Evolutionary conservation across 2,329 filamentous ascomycete genomes (phyloP).

Genomic region (Fusarium luffae): DNA sequence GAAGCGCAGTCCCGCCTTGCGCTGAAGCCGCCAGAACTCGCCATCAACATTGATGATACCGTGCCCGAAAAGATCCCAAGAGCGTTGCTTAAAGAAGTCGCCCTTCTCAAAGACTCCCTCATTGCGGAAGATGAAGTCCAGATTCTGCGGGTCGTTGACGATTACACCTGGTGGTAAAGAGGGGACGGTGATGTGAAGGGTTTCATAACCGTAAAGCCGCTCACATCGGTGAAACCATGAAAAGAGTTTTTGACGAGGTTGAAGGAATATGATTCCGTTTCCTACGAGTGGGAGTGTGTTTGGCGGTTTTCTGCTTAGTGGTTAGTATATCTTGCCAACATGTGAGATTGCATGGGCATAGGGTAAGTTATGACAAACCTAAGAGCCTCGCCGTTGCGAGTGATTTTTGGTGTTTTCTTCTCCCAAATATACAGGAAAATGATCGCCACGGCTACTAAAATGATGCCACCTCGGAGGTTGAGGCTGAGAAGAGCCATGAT

Average conservation of each 20-base stretch:
- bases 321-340: neutral
- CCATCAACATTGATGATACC: conserved; percentile 76
- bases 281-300: conserved; percentile 66
- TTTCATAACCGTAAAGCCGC: conserved; percentile 66
- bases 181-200: conserved; percentile 71
- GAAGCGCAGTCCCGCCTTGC: conserved; percentile 70
- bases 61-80: conserved; percentile 72
- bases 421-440: conserved; percentile 7
- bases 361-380: conserved; percentile 29
- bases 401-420: conserved; percentile 23
- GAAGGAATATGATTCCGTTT: conserved; percentile 71
- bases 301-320: conserved; percentile 55
- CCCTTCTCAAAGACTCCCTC: conserved; percentile 71
- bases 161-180: conserved; percentile 71
- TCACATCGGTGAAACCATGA: conserved; percentile 71
- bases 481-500: conserved; percentile 36
- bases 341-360: neutral
- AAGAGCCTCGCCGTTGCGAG: conserved; percentile 33
- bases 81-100: conserved; percentile 68
- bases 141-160: conserved; percentile 69
- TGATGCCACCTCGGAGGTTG: neutral
- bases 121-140: conserved; percentile 72
- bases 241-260: conserved; percentile 68
- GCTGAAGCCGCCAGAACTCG: conserved; percentile 70
- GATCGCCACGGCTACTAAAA: neutral